Conservation (phyloP, 805 yeast species). For the Metschnikowia continentalis region DNA sequence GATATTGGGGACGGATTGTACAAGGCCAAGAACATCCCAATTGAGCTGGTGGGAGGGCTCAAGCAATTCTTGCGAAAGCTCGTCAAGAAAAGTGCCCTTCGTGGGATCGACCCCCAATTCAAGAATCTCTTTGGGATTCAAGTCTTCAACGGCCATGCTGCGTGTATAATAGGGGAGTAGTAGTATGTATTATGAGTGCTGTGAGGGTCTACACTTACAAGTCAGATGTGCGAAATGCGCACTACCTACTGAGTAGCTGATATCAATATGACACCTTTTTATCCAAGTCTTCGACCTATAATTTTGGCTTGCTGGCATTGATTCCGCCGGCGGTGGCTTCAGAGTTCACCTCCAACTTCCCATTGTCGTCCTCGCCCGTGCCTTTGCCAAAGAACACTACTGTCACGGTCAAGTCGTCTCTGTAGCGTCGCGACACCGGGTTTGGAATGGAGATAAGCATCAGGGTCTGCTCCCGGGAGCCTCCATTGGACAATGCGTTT, state of each 20-base stretch:
- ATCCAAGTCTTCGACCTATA: constrained; percentile 21
- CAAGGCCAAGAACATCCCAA: constrained; percentile 66
- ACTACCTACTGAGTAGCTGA: not conserved
- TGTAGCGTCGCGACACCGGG: constrained; percentile 83
- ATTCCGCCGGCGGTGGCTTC: constrained; percentile 59
- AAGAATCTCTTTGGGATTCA: constrained; percentile 7
- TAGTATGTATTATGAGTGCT: not conserved
- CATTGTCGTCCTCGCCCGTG: constrained; percentile 37
- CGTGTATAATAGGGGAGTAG: not conserved
- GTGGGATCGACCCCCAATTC: not conserved
- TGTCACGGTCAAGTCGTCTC: constrained; percentile 95
- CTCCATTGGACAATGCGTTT: constrained; percentile 86
- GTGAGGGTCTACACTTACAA: no score
- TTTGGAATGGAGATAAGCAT: constrained; percentile 88
- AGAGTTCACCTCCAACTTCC: constrained; percentile 51
- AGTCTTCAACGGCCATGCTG: not conserved
- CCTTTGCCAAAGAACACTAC: constrained; percentile 86
- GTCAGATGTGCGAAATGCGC: not conserved
- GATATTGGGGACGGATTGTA: constrained; percentile 54
- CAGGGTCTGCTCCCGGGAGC: constrained; percentile 80
- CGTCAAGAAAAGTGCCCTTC: constrained; percentile 1
- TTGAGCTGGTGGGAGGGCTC: constrained; percentile 61
- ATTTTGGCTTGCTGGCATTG: constrained; percentile 43
- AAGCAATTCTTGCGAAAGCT: constrained; percentile 39
- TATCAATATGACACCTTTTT: not conserved